phyloP scores from a whole-genome alignment of 225 moss, liverwort and hornwort genomes.

The Takakia lepidozioides region DNA sequence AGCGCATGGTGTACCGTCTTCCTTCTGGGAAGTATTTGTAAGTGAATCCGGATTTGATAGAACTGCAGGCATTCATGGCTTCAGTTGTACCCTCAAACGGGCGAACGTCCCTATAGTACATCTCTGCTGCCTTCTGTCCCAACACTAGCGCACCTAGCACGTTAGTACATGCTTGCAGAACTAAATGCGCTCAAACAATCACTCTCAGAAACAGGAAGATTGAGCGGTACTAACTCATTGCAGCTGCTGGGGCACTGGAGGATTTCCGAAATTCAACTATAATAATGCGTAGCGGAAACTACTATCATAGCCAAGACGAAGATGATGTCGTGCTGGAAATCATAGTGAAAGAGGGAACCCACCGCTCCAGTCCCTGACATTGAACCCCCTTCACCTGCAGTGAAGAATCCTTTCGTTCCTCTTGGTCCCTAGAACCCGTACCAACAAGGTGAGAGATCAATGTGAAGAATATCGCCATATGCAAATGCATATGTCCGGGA shows the following conservation, averaged over 20 bases:
- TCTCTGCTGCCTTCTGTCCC: slow-evolving; percentile 41
- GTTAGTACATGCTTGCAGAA: neutral
- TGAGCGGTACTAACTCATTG: too few species aligned
- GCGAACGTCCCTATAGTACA: slow-evolving; percentile 25
- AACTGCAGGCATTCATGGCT: slow-evolving; percentile 25
- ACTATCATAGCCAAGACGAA: too few species aligned
- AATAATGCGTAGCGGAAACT: too few species aligned
- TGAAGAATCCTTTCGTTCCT: slow-evolving; percentile 40
- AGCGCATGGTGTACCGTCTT: too few species aligned
- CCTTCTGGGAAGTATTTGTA: too few species aligned
- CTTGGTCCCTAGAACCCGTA: slow-evolving; percentile 48
- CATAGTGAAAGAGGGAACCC: slow-evolving; percentile 4
- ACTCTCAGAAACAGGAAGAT: too few species aligned
- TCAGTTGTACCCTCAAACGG: slow-evolving; percentile 32
- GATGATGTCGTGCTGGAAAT: too few species aligned
- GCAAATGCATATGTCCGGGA: too few species aligned
- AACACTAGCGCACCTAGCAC: neutral
- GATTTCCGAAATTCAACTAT: too few species aligned
- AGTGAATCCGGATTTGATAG: slow-evolving; percentile 25
- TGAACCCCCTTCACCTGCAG: slow-evolving; percentile 12
- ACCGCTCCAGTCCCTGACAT: slow-evolving; percentile 34
- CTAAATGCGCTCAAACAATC: neutral
- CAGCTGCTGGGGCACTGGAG: too few species aligned
- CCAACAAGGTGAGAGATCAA: too few species aligned
- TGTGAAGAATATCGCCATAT: too few species aligned